Percentiles rank a stretch among this genome's conserved stretches.
Evolutionary conservation across 441 rosid species (phyloP).

Genomic region (Lepidium campestre): DNA sequence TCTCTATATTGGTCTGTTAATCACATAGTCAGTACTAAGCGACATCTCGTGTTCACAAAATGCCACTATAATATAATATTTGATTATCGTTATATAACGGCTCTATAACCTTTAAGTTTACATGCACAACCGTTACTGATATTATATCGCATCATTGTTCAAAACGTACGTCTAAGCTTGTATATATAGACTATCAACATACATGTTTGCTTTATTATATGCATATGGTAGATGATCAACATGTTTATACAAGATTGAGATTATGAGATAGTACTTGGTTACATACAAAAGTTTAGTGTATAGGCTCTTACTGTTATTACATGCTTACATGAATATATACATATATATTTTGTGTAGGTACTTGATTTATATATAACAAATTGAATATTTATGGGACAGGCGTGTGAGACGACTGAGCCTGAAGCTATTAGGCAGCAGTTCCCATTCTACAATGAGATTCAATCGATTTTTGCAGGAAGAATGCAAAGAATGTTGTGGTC

Average conservation of each 20-base stretch:
- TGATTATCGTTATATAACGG: constrained; percentile 17
- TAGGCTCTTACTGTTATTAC: background rate
- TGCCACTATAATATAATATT: constrained; percentile 1
- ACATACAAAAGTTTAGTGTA: background rate
- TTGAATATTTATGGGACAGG: constrained; percentile 34
- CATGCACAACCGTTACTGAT: background rate
- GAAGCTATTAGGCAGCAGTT: constrained; percentile 77
- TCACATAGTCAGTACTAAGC: constrained; percentile 11
- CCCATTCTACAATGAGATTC: constrained; percentile 71
- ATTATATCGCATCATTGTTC: background rate
- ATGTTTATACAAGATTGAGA: background rate
- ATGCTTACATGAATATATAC: background rate
- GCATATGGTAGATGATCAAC: background rate
- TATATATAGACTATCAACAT: background rate
- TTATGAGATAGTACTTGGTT: background rate
- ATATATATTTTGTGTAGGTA: background rate
- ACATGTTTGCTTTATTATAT: background rate
- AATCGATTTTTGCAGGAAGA: constrained; percentile 55
- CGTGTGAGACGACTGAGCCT: constrained; percentile 72
- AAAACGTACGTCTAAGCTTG: background rate
- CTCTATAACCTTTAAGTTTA: background rate
- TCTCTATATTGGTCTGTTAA: background rate
- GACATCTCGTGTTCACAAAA: constrained; percentile 18
- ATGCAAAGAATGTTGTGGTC: constrained; percentile 77
- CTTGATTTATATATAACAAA: background rate